Conservation (phyloP, 129 eudicot genomes). For the Artemisia tridentata region DNA sequence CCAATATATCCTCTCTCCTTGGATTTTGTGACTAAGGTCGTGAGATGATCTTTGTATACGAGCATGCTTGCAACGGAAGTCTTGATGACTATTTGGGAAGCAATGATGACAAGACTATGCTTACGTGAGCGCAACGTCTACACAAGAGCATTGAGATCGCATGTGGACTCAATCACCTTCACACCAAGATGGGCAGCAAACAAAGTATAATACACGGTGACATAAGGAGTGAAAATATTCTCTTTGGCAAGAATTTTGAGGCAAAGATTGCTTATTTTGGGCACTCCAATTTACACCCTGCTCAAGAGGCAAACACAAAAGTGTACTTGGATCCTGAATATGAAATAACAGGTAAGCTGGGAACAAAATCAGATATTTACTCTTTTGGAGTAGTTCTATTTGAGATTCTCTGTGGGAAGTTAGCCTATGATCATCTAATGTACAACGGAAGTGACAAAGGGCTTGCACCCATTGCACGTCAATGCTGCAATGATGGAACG, state of each 20-base stretch:
- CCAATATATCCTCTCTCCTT: not conserved
- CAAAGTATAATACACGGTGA: constrained; percentile 7
- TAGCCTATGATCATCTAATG: no score
- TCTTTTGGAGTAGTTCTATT: no score
- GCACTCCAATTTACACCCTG: not conserved
- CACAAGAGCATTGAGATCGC: constrained; percentile 14
- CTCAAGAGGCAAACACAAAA: not conserved
- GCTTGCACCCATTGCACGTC: no score
- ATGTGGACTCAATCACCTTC: constrained; percentile 10
- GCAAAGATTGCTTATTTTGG: constrained; percentile 17
- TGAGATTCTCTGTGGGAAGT: no score
- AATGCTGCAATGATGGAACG: no score
- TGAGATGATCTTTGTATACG: constrained; percentile 15
- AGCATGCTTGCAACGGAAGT: not conserved
- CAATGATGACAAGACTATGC: not conserved
- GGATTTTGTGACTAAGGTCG: not conserved
- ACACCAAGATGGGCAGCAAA: not conserved
- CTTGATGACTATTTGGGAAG: not conserved
- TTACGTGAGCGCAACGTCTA: constrained; percentile 11
- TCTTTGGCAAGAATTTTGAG: constrained; percentile 5
- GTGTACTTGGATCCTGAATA: no score
- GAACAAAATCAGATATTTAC: no score
- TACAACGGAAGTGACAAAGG: no score
- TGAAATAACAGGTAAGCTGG: no score
- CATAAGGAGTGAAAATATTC: constrained; percentile 2